Conservation (phyloP, 345 rosid species). For the Salix viminalis region DNA sequence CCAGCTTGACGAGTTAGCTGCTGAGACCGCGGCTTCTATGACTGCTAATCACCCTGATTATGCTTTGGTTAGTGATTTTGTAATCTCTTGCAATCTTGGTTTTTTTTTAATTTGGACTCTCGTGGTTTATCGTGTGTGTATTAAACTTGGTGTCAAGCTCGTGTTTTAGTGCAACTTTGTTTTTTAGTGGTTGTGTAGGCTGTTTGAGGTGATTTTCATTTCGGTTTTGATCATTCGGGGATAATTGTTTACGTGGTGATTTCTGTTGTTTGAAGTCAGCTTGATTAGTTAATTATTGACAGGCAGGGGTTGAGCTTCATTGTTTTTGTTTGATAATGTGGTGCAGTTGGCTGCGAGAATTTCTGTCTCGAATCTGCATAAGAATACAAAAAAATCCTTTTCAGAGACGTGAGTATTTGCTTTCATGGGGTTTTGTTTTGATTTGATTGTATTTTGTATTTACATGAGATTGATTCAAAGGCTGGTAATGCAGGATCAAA, state of each 20-base stretch:
- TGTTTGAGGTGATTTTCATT: too few species aligned
- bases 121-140: background rate
- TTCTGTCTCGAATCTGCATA: conserved; percentile 81
- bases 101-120: background rate
- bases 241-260: background rate
- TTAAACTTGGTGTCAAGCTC: background rate
- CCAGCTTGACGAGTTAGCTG: conserved; percentile 87
- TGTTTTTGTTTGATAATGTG: conserved; percentile 1
- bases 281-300: background rate
- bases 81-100: background rate
- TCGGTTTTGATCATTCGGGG: background rate
- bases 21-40: conserved; percentile 92
- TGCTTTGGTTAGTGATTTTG: conserved; percentile 55
- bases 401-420: conserved; percentile 72
- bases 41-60: conserved; percentile 87
- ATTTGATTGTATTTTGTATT: background rate
- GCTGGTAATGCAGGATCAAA: conserved; percentile 47
- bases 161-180: background rate
- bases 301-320: too few species aligned
- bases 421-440: background rate
- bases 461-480: background rate
- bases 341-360: conserved; percentile 90
- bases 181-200: too few species aligned
- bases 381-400: conserved; percentile 79
- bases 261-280: background rate